These are phyloP conservation scores for Miscanthus sacchariflorus DNA, from an alignment of 202 grass and related monocot genomes.

Conservation along the genomic window DNA sequence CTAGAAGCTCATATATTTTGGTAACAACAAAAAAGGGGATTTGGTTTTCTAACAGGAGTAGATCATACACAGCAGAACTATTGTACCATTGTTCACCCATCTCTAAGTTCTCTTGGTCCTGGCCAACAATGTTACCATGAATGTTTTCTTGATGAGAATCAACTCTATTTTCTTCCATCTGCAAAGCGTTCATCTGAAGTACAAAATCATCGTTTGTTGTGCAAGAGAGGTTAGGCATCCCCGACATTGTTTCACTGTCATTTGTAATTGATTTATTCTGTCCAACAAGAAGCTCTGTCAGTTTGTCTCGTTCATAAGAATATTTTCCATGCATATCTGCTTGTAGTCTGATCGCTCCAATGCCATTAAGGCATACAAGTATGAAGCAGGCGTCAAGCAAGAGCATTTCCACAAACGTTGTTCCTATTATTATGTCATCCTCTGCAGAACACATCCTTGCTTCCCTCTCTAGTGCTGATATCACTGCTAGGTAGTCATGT, in stretches of 20 bases:
- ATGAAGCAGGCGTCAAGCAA: conserved; percentile 2
- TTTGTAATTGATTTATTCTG: background rate
- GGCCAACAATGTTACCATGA: too few relatives aligned
- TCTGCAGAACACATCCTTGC: background rate
- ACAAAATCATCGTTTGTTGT: too few relatives aligned
- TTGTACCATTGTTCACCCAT: background rate
- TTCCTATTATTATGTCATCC: background rate
- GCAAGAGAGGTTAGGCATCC: too few relatives aligned
- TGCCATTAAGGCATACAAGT: conserved; percentile 16
- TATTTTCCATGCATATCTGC: background rate
- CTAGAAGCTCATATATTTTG: background rate
- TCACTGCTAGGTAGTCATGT: background rate
- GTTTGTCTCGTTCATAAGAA: background rate
- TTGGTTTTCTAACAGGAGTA: background rate
- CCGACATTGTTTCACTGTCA: background rate
- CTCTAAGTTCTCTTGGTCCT: background rate
- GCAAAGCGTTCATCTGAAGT: too few relatives aligned
- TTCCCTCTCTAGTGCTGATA: background rate
- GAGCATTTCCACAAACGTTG: background rate
- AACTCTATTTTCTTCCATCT: too few relatives aligned
- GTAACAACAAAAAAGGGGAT: background rate
- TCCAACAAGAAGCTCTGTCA: background rate
- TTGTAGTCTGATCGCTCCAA: background rate
- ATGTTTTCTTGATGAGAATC: background rate
- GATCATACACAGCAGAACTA: conserved; percentile 21